Base-by-base conservation (phyloP, 768 basidiomycete genomes). In the Mycena rebaudengoi region DNA sequence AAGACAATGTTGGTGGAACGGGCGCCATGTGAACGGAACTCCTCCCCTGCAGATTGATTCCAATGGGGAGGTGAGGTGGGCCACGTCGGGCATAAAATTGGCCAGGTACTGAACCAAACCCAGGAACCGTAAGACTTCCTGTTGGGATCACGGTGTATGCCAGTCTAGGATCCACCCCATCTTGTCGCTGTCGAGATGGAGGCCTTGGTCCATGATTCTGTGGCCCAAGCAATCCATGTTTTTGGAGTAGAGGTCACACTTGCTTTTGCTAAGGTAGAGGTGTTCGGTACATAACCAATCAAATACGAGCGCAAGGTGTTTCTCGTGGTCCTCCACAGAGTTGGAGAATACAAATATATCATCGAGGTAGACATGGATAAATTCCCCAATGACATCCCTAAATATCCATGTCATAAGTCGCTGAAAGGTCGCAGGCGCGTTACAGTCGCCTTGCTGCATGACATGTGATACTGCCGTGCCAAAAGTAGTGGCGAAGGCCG, bases 281-380 rank as follows among this genome's bases (percentile, higher is more conserved):
- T n/a, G n/a, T n/a, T n/a, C n/a, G n/a, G n/a, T 8, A 1, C 48
- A 6, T 11, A 49, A 11, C 21, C 48, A 7, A 4, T 20, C 21
- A 25, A 51, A 51, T 25, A 51, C 23, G 2, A 51, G 4, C 12
- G 3, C 21, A 1, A 51, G 14, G 14, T 51, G 35, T 10, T 21
- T 16, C 11, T 49, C 50, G 14, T 51, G 50, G 1, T 51, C 50
- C n/a, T 51, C 50, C 1, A 51, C 5, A 1, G 50, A 7, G 2
- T 35, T 16, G 7, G 50, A 51, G 23, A 6, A 44, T 4, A 44
- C 21, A 14, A 44, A 44, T 0, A 80, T 74, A 51, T 80, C 74
- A 49, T 81, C 77, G 3, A 80, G 56, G 56, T 79, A 80, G 1
- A 74, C 71, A 23, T 79, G 71, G 2, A 80, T 46, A 54, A 74